These are phyloP conservation scores for Senna siamea DNA, from an alignment of 306 rosid genomes.

Conservation along the genomic window DNA sequence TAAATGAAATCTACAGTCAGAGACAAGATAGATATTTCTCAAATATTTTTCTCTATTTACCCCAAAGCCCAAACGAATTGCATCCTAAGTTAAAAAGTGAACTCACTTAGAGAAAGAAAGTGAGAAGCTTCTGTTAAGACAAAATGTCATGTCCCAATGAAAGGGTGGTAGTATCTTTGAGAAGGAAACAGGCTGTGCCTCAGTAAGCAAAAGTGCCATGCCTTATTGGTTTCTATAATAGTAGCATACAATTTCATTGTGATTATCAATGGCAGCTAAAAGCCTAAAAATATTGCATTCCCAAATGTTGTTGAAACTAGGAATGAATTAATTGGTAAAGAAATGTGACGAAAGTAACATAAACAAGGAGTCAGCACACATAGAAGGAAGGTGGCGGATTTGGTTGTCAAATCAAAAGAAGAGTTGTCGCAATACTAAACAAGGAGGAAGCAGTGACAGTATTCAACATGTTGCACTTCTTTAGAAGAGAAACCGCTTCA, in stretches of 20 bases:
- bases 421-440: neutral
- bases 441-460: conserved; percentile 1
- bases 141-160: conserved; percentile 28
- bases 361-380: neutral
- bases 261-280: conserved; percentile 2
- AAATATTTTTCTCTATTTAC: neutral
- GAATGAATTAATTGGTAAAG: neutral
- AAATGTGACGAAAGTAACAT: conserved; percentile 1
- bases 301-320: conserved; percentile 3
- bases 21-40: neutral
- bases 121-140: neutral
- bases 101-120: neutral
- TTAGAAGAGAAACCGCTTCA: conserved; percentile 2
- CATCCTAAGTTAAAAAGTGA: neutral
- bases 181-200: neutral
- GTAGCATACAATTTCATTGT: conserved; percentile 13
- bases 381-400: too few relatives aligned
- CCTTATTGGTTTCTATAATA: conserved; percentile 2
- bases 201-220: neutral
- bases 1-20: conserved; percentile 2
- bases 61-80: neutral
- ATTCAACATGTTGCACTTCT: neutral
- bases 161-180: neutral
- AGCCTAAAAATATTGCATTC: neutral
- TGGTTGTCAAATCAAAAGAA: too few relatives aligned